Evolutionary conservation across 306 rosid species (phyloP).

Genomic region (Acmispon strigosus): DNA sequence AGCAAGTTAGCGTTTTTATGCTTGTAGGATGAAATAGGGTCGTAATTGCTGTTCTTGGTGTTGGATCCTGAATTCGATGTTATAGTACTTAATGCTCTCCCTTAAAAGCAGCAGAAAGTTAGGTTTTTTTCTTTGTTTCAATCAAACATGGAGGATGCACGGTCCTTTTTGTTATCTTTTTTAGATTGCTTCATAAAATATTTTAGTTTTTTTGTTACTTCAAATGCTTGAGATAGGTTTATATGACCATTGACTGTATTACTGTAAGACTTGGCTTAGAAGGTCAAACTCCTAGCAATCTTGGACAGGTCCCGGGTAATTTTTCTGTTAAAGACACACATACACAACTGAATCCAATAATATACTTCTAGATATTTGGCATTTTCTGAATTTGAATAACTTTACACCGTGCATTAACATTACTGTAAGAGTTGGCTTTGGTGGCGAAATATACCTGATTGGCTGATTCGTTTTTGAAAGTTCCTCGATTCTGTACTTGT

Average conservation of each 20-base stretch:
- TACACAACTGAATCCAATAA: background rate
- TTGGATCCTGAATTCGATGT: background rate
- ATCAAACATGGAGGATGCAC: background rate
- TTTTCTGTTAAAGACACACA: background rate
- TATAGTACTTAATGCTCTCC: background rate
- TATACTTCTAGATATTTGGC: background rate
- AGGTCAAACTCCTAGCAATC: background rate
- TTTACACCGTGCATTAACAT: background rate
- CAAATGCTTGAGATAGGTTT: background rate
- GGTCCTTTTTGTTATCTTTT: background rate
- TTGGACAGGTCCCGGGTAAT: background rate
- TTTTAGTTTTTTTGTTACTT: background rate
- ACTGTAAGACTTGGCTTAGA: conserved; percentile 2
- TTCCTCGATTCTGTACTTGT: background rate
- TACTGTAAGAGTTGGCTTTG: background rate
- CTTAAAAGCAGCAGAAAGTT: background rate
- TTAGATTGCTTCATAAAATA: background rate
- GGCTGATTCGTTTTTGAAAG: background rate
- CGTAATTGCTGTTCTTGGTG: background rate
- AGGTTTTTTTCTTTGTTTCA: background rate
- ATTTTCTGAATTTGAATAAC: background rate
- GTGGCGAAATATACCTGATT: background rate
- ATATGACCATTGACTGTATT: background rate
- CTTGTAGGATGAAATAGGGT: background rate
- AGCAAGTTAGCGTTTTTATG: background rate